phyloP scores from a whole-genome alignment of 2,329 filamentous ascomycete genomes.

The Fusarium begoniae region DNA sequence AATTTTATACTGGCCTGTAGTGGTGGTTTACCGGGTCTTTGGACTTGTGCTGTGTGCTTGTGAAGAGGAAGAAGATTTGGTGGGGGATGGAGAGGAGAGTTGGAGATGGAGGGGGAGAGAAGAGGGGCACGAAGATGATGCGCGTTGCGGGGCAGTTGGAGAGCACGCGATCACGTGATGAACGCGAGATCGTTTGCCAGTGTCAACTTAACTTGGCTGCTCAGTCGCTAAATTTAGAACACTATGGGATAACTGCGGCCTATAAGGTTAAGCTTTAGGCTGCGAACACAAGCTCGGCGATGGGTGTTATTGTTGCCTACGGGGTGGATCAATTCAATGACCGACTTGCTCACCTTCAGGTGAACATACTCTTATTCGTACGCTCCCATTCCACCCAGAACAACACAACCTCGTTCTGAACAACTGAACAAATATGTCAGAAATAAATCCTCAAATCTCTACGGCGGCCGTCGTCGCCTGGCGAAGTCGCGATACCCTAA shows the following conservation, averaged over 20 bases:
- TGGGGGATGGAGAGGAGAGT: not conserved
- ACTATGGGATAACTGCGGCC: too few species aligned
- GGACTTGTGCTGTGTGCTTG: not conserved
- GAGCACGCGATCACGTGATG: not conserved
- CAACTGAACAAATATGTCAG: not conserved
- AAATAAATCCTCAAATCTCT: not conserved
- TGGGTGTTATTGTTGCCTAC: not conserved
- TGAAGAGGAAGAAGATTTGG: not conserved
- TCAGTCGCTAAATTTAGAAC: not conserved
- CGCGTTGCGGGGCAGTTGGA: not conserved
- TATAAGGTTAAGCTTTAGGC: too few species aligned
- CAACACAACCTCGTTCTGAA: too few species aligned
- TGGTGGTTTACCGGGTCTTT: not conserved
- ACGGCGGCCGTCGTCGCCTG: not conserved
- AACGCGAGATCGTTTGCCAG: not conserved
- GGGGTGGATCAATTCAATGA: not conserved
- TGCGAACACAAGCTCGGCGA: too few species aligned
- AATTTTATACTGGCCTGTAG: not conserved
- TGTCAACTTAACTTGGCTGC: not conserved
- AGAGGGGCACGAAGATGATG: not conserved
- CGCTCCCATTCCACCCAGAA: too few species aligned
- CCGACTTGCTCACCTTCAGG: accelerated
- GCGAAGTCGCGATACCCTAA: not conserved
- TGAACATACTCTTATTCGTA: accelerated
- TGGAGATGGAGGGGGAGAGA: not conserved